Percentiles rank a stretch among this genome's conserved stretches.
Conservation (phyloP, 176 grass and related monocot genomes). For the Dendrocalamus sinicus region DNA sequence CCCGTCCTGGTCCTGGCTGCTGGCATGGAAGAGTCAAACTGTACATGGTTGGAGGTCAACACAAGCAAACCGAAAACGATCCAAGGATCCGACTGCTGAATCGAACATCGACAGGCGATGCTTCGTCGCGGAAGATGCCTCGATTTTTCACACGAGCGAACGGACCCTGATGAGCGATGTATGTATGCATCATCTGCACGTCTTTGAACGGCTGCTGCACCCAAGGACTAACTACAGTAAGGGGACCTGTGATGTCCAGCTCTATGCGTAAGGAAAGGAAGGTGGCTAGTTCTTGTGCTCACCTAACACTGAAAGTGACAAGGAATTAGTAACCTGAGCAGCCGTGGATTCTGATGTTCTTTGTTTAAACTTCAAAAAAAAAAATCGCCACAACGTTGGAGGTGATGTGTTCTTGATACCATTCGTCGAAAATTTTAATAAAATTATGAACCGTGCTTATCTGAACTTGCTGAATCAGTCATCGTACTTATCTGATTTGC, state of each 20-base stretch:
- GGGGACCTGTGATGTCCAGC: background rate
- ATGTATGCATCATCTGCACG: background rate
- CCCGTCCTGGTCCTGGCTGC: background rate
- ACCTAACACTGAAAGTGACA: background rate
- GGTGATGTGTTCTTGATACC: background rate
- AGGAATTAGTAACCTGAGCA: background rate
- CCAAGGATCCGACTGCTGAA: background rate
- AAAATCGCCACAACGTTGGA: background rate
- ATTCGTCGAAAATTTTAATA: background rate
- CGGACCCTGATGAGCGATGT: background rate
- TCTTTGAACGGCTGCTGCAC: background rate
- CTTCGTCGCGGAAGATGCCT: background rate
- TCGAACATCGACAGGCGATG: background rate
- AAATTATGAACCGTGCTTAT: background rate
- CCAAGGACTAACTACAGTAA: background rate
- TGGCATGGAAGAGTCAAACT: background rate
- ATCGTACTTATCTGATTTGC: background rate
- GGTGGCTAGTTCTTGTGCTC: background rate
- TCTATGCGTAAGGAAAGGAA: background rate
- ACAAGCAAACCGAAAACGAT: background rate
- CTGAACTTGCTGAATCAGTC: background rate
- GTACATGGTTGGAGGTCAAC: background rate
- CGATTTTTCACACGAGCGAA: background rate
- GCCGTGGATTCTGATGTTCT: background rate
- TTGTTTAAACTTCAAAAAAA: background rate